Base-by-base conservation (phyloP, 345 rosid species). In the Brassica cretica region DNA sequence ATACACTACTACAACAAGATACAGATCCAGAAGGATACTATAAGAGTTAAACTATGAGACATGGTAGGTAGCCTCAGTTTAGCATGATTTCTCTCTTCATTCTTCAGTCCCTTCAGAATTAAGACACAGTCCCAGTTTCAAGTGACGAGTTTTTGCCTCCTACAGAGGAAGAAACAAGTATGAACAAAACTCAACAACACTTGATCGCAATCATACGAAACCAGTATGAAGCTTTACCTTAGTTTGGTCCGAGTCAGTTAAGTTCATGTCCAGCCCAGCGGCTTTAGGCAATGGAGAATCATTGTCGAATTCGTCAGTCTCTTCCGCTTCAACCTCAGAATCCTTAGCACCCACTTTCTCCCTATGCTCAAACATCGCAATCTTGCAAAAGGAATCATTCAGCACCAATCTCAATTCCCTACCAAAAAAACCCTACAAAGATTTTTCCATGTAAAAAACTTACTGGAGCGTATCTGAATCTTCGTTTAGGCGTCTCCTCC, bases 381-480 rank as follows among this genome's bases (percentile, higher is more conserved):
- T 81, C 97, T 32, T 92, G 78, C 67, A 44, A 30, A 66, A 66
- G 0, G n/a, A 39, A 62, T 14, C 46, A 61, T 24, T 60, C 39
- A 64, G n/a, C 71, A 61, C 60, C 14, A 63, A 41, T 55, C 55
- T 49, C 35, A 5, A 75, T 49, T 49, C 29, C 66, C 18, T 58
- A 66, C 16, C 32, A 71, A 58, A 12, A 41, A 68, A 76, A 72
- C 60, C 64, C 68, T 58, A 71, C 59, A n/a, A 29, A 46, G 61
- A 53, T 1, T 37, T 1, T 37, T 6, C 71, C 27, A 19, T 14
- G 19, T 8, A 10, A 10, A 19, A 15, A 11, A 76, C 94, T 78
- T 37, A 95, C 99, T 5, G 99, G 98, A 75, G 98, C 87, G 74
- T 95, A 95, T 51, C 98, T 90, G 83, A 88, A 90, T 84, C 86